Conservation (phyloP, 106 monocot species). For the Ottelia alismoides region DNA sequence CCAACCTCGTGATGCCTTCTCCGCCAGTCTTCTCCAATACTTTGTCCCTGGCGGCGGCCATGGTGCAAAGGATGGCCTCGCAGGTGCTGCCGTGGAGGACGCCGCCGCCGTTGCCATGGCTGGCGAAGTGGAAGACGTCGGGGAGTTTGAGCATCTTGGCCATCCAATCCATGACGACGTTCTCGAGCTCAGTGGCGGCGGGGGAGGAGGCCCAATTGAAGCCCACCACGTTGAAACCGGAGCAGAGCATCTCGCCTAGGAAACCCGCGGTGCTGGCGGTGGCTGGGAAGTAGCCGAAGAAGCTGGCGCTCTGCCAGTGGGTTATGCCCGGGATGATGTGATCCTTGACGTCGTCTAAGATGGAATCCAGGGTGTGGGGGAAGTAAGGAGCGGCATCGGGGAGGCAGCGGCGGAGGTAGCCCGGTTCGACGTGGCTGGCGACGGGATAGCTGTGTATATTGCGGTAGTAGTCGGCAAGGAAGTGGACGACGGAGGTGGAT, state of each 20-base stretch:
- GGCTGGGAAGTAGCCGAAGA: slow-evolving; percentile 43
- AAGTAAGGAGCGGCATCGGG: slow-evolving; percentile 5
- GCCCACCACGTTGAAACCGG: slow-evolving; percentile 32
- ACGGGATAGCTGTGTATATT: slow-evolving; percentile 24
- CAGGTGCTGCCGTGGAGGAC: slow-evolving; percentile 27
- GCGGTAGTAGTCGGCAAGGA: slow-evolving; percentile 38
- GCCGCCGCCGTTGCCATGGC: slow-evolving; percentile 17
- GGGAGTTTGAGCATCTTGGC: slow-evolving; percentile 29
- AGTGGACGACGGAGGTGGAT: slow-evolving; percentile 23
- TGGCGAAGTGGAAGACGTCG: slow-evolving; percentile 10
- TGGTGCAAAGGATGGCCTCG: slow-evolving; percentile 33
- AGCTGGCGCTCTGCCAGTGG: slow-evolving; percentile 45
- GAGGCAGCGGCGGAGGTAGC: slow-evolving; percentile 20
- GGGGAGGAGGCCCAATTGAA: slow-evolving; percentile 47
- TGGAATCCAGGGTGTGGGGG: slow-evolving; percentile 5
- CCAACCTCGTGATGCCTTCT: slow-evolving; percentile 10
- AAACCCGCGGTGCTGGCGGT: slow-evolving; percentile 24
- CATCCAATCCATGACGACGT: slow-evolving; percentile 33
- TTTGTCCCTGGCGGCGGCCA: slow-evolving; percentile 27
- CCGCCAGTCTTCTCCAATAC: neutral
- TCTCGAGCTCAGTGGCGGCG: slow-evolving; percentile 44
- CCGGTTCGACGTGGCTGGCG: slow-evolving; percentile 24
- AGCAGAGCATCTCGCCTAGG: slow-evolving; percentile 29
- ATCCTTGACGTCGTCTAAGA: slow-evolving; percentile 11
- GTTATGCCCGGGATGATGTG: slow-evolving; percentile 35